These are phyloP conservation scores for Rubroshorea leprosula DNA, from an alignment of 345 rosid genomes.

Conservation along the genomic window DNA sequence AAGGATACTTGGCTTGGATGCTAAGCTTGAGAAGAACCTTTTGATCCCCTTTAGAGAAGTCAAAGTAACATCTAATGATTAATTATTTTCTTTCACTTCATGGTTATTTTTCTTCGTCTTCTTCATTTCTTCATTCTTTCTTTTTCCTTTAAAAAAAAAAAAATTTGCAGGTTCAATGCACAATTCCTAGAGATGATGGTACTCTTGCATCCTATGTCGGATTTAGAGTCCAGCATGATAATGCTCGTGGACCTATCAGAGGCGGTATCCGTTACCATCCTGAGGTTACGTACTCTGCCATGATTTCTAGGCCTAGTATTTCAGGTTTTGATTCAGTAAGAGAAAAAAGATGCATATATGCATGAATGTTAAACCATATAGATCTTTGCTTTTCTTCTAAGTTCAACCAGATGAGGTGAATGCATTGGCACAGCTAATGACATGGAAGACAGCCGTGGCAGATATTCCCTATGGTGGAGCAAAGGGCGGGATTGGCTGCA, in stretches of 20 bases:
- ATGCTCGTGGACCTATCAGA: slow-evolving; percentile 80
- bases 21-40: slow-evolving; percentile 52
- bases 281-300: slow-evolving; percentile 14
- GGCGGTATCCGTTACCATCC: slow-evolving; percentile 47
- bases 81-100: not conserved
- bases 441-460: slow-evolving; percentile 48
- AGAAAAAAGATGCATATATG: not conserved
- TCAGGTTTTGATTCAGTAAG: too few relatives aligned
- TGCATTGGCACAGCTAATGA: slow-evolving; percentile 44
- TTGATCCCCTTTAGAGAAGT: slow-evolving; percentile 57
- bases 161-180: slow-evolving; percentile 48
- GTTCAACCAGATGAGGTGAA: slow-evolving; percentile 47
- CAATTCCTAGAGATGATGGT: slow-evolving; percentile 60
- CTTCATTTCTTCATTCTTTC: not conserved
- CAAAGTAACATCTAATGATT: slow-evolving; percentile 27
- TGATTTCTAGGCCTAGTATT: not conserved
- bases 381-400: slow-evolving; percentile 10
- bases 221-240: slow-evolving; percentile 88
- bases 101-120: not conserved
- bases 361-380: not conserved
- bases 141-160: too few relatives aligned
- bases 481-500: slow-evolving; percentile 47
- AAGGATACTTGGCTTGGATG: slow-evolving; percentile 54
- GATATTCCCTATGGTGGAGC: slow-evolving; percentile 46
- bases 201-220: slow-evolving; percentile 69